Conservation (phyloP, 768 basidiomycete species). For the Naganishia vaughanmartiniae region DNA sequence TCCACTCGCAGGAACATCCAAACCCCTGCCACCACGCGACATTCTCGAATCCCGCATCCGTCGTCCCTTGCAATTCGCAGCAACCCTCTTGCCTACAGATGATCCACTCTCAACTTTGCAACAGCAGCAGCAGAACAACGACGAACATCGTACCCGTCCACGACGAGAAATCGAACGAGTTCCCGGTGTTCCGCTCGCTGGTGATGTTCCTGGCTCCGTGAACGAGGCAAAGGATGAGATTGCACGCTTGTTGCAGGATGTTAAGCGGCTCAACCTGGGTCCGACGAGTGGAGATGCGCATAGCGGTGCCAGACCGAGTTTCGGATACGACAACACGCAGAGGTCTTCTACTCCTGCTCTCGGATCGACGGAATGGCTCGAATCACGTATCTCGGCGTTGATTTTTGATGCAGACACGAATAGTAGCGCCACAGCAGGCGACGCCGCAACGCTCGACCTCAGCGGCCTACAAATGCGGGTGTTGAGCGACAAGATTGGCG, state of each 20-base stretch:
- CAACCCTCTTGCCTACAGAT: not conserved
- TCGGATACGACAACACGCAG: not conserved
- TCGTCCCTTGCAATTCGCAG: conserved; percentile 18
- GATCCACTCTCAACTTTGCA: not conserved
- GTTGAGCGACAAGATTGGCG: conserved; percentile 14
- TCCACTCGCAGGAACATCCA: conserved; percentile 19
- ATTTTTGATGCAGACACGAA: conserved; percentile 5
- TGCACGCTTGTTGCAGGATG: conserved; percentile 3
- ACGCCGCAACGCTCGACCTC: not conserved
- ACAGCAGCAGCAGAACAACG: not conserved
- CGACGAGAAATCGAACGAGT: conserved; percentile 16
- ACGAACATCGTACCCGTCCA: not conserved
- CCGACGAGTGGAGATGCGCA: conserved; percentile 3
- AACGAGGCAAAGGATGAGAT: conserved; percentile 24
- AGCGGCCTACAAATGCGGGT: conserved; percentile 4
- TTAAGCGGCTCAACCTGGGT: conserved; percentile 4
- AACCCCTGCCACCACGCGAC: conserved; percentile 13
- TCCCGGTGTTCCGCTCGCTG: conserved; percentile 5
- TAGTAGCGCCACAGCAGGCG: not conserved
- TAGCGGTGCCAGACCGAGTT: not conserved
- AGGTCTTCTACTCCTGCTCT: not conserved
- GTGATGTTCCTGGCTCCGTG: conserved; percentile 1
- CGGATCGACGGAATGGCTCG: conserved; percentile 13
- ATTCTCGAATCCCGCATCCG: conserved; percentile 22
- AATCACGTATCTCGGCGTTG: conserved; percentile 21